Evolutionary conservation across 1,284 basidiomycete species (phyloP), one percentile per base, ranked within the genome.

Genomic region (Boletellus deceptivus): DNA sequence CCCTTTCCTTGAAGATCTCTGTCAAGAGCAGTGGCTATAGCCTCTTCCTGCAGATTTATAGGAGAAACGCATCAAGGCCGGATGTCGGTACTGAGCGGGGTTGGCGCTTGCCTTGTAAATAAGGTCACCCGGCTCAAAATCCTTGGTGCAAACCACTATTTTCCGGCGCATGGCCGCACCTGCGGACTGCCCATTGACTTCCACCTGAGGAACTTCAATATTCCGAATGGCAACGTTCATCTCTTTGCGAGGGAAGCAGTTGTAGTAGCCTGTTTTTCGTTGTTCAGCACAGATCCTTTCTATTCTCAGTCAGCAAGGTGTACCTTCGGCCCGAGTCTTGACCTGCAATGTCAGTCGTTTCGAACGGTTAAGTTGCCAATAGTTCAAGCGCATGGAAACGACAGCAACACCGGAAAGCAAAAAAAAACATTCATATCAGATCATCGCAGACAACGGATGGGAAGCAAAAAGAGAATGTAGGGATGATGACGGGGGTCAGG

Each of bases 251-350:
- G 89, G 89, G 75, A 91, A 91, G 50, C 69, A 64, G 34, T 86
- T 72, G 62, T 84, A 89, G 64, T 91, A 91, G 53, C 83, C 89
- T 91, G 72, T 61, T 37, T 33, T 46, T 50, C 58, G 61, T 52
- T 53, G 45, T 65, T 63, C 46, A 63, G 62, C 59, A 58, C 50
- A 55, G 52, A 34, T 39, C 40, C 53, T 53, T 53, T 40, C 49
- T 53, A 57, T 65, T 62, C 60, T 57, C 45, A n/a, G 40, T 46
- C 35, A 37, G 42, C 22, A 55, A 60, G 56, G 76, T 86, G 82
- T 78, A 91, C 88, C 89, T 89, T 85, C 82, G 53, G 83, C 79
- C 58, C 80, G 80, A 44, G 70, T 70, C 64, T 80, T 78, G 57
- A 86, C 78, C 88, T 91, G 62, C 59, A 59, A 27, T 25, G 33